Evolutionary conservation across 176 grass and related monocot species (phyloP).

Genomic region (Carex myosuroides): DNA sequence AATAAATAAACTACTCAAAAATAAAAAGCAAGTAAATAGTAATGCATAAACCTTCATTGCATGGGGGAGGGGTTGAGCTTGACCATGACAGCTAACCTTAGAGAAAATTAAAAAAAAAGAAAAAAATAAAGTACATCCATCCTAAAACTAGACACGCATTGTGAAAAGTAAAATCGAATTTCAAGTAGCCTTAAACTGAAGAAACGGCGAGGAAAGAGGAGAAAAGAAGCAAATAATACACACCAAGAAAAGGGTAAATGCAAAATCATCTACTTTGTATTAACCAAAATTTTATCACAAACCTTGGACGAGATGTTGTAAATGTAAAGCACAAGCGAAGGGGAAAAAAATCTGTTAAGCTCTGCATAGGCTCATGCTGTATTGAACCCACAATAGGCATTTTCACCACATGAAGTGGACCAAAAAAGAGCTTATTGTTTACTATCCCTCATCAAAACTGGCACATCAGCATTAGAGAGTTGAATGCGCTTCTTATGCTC

Average conservation of each 20-base stretch:
- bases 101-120: background rate
- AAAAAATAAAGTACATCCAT: background rate
- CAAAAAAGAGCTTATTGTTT: background rate
- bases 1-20: background rate
- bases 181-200: background rate
- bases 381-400: background rate
- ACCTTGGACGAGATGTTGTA: background rate
- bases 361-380: background rate
- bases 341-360: background rate
- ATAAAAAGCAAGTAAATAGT: background rate
- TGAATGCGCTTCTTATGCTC: slow-evolving; percentile 84
- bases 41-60: no score
- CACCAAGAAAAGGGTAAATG: background rate
- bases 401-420: background rate
- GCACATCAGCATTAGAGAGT: slow-evolving; percentile 34
- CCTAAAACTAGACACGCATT: background rate
- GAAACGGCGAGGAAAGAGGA: background rate
- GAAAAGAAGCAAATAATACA: background rate
- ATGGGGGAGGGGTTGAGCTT: no score
- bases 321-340: background rate
- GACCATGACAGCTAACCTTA: no score
- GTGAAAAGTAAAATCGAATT: background rate
- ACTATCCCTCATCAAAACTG: slow-evolving; percentile 27
- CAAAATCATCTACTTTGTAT: background rate
- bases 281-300: background rate